These are phyloP conservation scores for Emmonsiellopsis sp. DNA, from an alignment of 2,329 filamentous ascomycete species.

Conservation along the genomic window DNA sequence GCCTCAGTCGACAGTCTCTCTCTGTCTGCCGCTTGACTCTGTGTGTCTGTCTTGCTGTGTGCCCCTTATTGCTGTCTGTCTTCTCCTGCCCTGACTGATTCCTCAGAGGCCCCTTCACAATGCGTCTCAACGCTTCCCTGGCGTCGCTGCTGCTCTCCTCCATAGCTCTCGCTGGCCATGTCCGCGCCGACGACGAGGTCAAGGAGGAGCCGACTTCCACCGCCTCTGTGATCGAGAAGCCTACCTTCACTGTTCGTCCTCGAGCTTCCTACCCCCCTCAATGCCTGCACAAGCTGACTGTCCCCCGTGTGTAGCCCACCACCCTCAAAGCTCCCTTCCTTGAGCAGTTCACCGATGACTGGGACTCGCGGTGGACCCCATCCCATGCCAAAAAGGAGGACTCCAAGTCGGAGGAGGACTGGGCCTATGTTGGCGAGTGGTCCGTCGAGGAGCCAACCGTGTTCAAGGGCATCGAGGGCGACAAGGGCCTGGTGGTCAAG, in stretches of 20 bases:
- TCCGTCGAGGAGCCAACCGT: slow-evolving; percentile 86
- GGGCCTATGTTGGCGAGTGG: slow-evolving; percentile 97
- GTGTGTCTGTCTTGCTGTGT: slow-evolving; percentile 12
- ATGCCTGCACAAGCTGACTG: slow-evolving; percentile 12
- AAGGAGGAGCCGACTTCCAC: slow-evolving; percentile 47
- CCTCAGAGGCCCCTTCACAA: slow-evolving; percentile 39
- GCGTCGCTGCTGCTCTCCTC: slow-evolving; percentile 61
- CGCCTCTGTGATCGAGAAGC: slow-evolving; percentile 53
- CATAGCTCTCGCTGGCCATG: slow-evolving; percentile 58
- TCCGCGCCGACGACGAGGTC: slow-evolving; percentile 60
- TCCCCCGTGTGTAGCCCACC: slow-evolving; percentile 57
- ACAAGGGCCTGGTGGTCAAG: slow-evolving; percentile 97
- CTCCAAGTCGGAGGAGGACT: slow-evolving; percentile 72
- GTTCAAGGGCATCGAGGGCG: slow-evolving; percentile 85
- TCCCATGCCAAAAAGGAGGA: slow-evolving; percentile 97
- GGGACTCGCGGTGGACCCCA: slow-evolving; percentile 86
- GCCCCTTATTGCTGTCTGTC: slow-evolving; percentile 11
- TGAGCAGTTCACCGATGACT: slow-evolving; percentile 96
- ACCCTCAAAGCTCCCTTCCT: slow-evolving; percentile 86
- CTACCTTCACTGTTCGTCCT: slow-evolving; percentile 75
- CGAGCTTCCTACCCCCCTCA: neutral
- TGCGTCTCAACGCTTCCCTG: slow-evolving; percentile 77
- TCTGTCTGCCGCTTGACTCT: slow-evolving; percentile 10
- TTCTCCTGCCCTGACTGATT: slow-evolving; percentile 8
- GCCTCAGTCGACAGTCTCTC: slow-evolving; percentile 10